These are phyloP conservation scores for Wickerhamiella alocasiicola DNA, from an alignment of 805 yeast genomes.

Conservation along the genomic window DNA sequence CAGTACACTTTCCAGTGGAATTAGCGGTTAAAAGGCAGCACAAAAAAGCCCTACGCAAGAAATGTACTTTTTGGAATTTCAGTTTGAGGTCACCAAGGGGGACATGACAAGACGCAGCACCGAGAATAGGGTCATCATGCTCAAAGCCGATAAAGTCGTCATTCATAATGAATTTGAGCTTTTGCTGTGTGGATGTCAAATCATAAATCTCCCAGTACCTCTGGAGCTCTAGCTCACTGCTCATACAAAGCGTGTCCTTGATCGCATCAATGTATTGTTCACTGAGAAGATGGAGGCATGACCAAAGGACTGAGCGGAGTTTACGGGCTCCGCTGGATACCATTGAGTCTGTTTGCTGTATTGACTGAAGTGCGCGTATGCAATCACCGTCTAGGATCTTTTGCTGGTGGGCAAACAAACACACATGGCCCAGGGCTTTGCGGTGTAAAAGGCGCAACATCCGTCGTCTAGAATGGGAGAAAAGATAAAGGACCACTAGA, in stretches of 20 bases:
- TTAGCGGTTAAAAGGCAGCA: constrained; percentile 33
- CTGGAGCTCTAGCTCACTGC: constrained; percentile 28
- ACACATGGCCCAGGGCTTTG: constrained; percentile 22
- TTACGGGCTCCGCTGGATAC: constrained; percentile 22
- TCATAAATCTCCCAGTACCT: constrained; percentile 36
- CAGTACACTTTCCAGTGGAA: constrained; percentile 18
- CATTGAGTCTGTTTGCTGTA: constrained; percentile 25
- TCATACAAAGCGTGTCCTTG: constrained; percentile 23
- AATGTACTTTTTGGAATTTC: constrained; percentile 29
- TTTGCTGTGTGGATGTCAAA: constrained; percentile 26
- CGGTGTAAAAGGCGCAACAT: constrained; percentile 23
- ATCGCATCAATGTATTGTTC: constrained; percentile 26
- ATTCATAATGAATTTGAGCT: constrained; percentile 17
- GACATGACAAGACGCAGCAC: constrained; percentile 12
- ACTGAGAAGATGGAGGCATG: constrained; percentile 24
- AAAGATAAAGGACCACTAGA: constrained; percentile 23
- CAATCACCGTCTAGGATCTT: constrained; percentile 24
- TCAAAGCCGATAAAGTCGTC: constrained; percentile 14
- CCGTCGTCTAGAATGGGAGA: constrained; percentile 26
- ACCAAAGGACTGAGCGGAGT: constrained; percentile 25
- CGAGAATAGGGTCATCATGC: background rate
- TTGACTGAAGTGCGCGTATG: constrained; percentile 20
- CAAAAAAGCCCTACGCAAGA: constrained; percentile 32
- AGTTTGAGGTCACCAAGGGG: constrained; percentile 23
- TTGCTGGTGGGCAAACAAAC: constrained; percentile 18